These are phyloP conservation scores for Herpetomonas tarakana DNA, from an alignment of 208 protist species.

Conservation along the genomic window DNA sequence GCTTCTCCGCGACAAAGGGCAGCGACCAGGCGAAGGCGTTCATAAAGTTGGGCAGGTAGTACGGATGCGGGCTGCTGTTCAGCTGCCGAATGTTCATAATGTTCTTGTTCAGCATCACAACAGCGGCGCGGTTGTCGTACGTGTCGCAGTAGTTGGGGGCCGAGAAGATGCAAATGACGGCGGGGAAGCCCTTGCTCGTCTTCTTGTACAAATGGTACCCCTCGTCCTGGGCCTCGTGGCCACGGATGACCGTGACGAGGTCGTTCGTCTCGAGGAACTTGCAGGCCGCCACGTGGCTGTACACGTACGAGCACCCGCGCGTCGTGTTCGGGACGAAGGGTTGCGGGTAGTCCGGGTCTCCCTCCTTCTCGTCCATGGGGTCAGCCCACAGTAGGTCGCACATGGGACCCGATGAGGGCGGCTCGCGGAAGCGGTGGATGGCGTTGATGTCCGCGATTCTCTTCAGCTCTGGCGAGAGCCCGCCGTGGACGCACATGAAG, in stretches of 20 bases:
- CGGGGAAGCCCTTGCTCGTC: constrained; percentile 90
- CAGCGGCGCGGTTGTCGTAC: constrained; percentile 96
- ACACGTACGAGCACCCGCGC: constrained; percentile 88
- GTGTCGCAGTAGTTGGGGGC: constrained; percentile 98
- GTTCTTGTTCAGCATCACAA: constrained; percentile 92
- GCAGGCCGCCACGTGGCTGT: constrained; percentile 80
- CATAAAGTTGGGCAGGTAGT: constrained; percentile 98
- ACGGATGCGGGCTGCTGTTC: constrained; percentile 93
- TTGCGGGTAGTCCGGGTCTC: constrained; percentile 27
- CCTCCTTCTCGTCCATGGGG: constrained; percentile 87
- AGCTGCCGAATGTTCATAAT: constrained; percentile 98
- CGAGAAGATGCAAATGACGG: constrained; percentile 97
- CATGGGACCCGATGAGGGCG: constrained; percentile 88
- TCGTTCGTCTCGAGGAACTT: constrained; percentile 94
- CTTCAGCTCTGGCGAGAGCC: constrained; percentile 75
- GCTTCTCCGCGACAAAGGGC: constrained; percentile 96
- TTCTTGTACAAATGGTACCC: constrained; percentile 94
- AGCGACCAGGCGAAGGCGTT: constrained; percentile 97
- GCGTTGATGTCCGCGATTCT: constrained; percentile 80
- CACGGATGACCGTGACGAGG: constrained; percentile 95
- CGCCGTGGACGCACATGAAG: constrained; percentile 95
- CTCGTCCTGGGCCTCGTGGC: constrained; percentile 94
- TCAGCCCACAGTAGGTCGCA: constrained; percentile 97
- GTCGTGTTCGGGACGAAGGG: constrained; percentile 72
- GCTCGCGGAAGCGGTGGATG: constrained; percentile 94